Percentiles rank a stretch among this genome's conserved stretches.
Conservation (phyloP, 1,284 basidiomycete species). For the Termitomyces sp. region DNA sequence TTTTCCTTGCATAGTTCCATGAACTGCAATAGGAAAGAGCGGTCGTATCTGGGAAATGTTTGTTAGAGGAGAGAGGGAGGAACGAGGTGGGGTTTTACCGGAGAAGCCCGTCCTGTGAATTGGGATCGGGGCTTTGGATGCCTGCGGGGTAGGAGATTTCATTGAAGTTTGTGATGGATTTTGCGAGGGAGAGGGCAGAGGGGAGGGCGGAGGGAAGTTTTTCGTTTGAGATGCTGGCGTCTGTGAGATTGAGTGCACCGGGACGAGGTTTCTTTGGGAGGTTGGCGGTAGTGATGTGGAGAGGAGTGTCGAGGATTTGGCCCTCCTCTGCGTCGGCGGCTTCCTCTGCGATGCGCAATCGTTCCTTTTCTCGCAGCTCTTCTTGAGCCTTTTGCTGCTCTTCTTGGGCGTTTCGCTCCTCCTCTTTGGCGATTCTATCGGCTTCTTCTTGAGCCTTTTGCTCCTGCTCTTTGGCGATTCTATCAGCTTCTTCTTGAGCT, state of each 20-base stretch:
- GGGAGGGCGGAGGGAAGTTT: slow-evolving; percentile 43
- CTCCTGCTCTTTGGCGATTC: slow-evolving; percentile 32
- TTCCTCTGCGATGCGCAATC: slow-evolving; percentile 16
- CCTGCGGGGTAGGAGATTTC: slow-evolving; percentile 81
- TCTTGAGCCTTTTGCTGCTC: slow-evolving; percentile 29
- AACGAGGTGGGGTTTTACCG: slow-evolving; percentile 38
- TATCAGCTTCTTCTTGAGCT: slow-evolving; percentile 33
- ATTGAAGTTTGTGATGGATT: slow-evolving; percentile 79
- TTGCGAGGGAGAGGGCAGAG: slow-evolving; percentile 70
- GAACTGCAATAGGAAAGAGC: slow-evolving; percentile 97
- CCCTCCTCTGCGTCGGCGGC: slow-evolving; percentile 25
- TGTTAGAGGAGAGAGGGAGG: too few relatives aligned
- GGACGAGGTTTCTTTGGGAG: slow-evolving; percentile 50
- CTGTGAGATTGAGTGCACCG: slow-evolving; percentile 67
- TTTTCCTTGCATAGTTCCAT: slow-evolving; percentile 95
- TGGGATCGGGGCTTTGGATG: slow-evolving; percentile 87
- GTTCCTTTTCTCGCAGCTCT: slow-evolving; percentile 17
- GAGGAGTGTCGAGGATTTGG: slow-evolving; percentile 27
- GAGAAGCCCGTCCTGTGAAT: slow-evolving; percentile 77
- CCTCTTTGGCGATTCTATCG: slow-evolving; percentile 32
- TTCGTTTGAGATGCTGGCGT: slow-evolving; percentile 28
- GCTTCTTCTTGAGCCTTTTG: too few relatives aligned
- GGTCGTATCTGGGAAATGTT: slow-evolving; percentile 81
- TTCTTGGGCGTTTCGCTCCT: too few relatives aligned
- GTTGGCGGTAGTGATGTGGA: slow-evolving; percentile 59